Evolutionary conservation across 495 filamentous ascomycete genomes (phyloP).

Genomic region (Penicillium canariense): DNA sequence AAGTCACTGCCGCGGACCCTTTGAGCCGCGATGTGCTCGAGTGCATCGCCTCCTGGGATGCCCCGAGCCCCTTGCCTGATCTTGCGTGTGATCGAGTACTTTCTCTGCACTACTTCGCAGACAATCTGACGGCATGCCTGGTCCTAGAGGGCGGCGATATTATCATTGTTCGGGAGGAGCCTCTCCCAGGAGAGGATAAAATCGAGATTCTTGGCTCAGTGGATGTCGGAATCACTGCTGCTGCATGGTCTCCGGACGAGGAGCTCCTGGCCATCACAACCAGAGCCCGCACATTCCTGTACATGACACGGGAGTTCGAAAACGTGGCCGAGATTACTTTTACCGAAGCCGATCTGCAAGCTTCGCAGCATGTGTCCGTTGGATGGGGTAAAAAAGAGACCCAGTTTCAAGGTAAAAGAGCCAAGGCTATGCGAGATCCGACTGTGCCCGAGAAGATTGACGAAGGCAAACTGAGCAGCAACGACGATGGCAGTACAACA

Average conservation of each 20-base stretch:
- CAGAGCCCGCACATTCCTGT: constrained; percentile 71
- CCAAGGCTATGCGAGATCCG: constrained; percentile 85
- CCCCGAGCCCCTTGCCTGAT: constrained; percentile 66
- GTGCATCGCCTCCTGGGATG: constrained; percentile 83
- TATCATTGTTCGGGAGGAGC: constrained; percentile 74
- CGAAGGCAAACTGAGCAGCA: constrained; percentile 67
- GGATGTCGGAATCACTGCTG: constrained; percentile 84
- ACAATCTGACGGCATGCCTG: constrained; percentile 71
- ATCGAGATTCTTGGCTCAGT: constrained; percentile 95
- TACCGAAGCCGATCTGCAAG: constrained; percentile 71
- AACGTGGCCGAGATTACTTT: constrained; percentile 71
- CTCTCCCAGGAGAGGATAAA: constrained; percentile 64
- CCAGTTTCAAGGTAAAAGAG: constrained; percentile 92
- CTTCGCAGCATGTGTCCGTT: constrained; percentile 93
- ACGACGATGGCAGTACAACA: constrained; percentile 65
- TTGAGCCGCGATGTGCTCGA: constrained; percentile 41
- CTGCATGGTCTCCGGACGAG: constrained; percentile 93
- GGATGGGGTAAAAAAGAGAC: constrained; percentile 99
- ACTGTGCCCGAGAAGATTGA: constrained; percentile 94
- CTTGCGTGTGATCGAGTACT: constrained; percentile 68
- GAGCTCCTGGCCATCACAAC: constrained; percentile 84
- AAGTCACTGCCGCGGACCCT: constrained; percentile 35
- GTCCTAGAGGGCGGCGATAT: constrained; percentile 92
- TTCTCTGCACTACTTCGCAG: constrained; percentile 79
- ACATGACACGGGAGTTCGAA: constrained; percentile 93